Percentiles rank a stretch among this genome's conserved stretches.
phyloP scores from a whole-genome alignment of 163 green algal species.

The Chlamydomonas reinhardtii region DNA sequence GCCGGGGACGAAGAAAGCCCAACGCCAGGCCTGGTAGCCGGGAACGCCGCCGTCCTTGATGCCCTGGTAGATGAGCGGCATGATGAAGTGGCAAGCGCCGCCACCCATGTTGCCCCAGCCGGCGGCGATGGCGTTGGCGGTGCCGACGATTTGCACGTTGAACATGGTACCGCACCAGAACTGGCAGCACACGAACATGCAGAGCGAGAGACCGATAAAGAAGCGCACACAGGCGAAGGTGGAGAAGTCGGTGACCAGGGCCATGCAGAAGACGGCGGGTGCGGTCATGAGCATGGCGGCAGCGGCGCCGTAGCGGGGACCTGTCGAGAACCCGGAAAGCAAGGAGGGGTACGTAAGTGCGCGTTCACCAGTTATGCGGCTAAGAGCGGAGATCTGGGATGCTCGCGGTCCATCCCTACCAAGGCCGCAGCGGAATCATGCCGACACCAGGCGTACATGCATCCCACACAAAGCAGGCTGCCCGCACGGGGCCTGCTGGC shows the following conservation, averaged over 20 bases:
- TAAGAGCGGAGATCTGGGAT: too few relatives aligned
- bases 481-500: too few relatives aligned
- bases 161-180: slow-evolving; percentile 96
- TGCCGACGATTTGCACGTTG: slow-evolving; percentile 88
- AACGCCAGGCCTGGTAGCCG: slow-evolving; percentile 85
- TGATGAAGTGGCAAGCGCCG: slow-evolving; percentile 93
- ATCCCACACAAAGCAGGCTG: too few relatives aligned
- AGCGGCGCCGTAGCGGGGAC: slow-evolving; percentile 75
- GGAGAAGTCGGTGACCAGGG: slow-evolving; percentile 73
- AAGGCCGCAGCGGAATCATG: too few relatives aligned
- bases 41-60: slow-evolving; percentile 59
- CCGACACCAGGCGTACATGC: too few relatives aligned
- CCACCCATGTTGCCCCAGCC: slow-evolving; percentile 98
- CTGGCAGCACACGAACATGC: slow-evolving; percentile 92
- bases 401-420: too few relatives aligned
- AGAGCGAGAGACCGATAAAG: slow-evolving; percentile 93
- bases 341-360: too few relatives aligned
- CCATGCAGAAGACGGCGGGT: slow-evolving; percentile 85
- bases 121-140: slow-evolving; percentile 86
- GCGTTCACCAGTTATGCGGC: too few relatives aligned
- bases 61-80: slow-evolving; percentile 87
- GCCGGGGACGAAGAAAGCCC: slow-evolving; percentile 94
- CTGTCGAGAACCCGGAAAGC: slow-evolving; percentile 29
- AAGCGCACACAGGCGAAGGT: slow-evolving; percentile 82
- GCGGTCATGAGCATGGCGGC: slow-evolving; percentile 76